Evolutionary conservation across 2,329 filamentous ascomycete genomes (phyloP).

Genomic region (Fusarium dimerum): DNA sequence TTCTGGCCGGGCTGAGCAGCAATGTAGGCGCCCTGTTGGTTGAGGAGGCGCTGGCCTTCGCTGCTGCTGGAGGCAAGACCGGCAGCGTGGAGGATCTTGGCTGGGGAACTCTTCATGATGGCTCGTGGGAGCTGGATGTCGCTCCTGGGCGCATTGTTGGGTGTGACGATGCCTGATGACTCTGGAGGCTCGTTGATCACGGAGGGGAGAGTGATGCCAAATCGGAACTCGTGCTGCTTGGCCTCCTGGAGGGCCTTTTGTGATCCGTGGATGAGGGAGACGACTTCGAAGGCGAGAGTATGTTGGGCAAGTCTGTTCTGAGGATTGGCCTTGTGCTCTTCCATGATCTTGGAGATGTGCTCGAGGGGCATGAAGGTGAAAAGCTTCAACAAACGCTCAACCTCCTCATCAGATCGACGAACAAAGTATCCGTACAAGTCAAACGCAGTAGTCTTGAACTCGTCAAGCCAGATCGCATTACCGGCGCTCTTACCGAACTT

Average conservation of each 20-base stretch:
- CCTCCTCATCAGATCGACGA: constrained; percentile 75
- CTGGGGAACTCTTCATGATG: constrained; percentile 58
- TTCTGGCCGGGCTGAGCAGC: constrained; percentile 50
- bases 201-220: constrained; percentile 38
- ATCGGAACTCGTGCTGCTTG: constrained; percentile 52
- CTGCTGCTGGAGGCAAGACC: constrained; percentile 57
- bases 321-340: constrained; percentile 66
- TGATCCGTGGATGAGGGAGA: constrained; percentile 75
- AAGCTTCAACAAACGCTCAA: constrained; percentile 80
- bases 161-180: constrained; percentile 36
- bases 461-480: constrained; percentile 91
- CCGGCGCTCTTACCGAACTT: constrained; percentile 96
- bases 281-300: constrained; percentile 76
- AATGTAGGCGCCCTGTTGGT: constrained; percentile 60
- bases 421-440: constrained; percentile 93
- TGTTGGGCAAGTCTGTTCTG: constrained; percentile 80
- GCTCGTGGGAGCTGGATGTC: constrained; percentile 61
- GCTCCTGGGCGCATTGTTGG: constrained; percentile 50
- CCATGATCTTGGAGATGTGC: constrained; percentile 69
- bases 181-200: constrained; percentile 32
- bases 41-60: constrained; percentile 61
- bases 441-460: constrained; percentile 75
- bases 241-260: constrained; percentile 65
- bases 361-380: constrained; percentile 83
- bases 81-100: constrained; percentile 59